Evolutionary conservation across 2,329 filamentous ascomycete species (phyloP).

Genomic region (Macrophomina phaseolina): DNA sequence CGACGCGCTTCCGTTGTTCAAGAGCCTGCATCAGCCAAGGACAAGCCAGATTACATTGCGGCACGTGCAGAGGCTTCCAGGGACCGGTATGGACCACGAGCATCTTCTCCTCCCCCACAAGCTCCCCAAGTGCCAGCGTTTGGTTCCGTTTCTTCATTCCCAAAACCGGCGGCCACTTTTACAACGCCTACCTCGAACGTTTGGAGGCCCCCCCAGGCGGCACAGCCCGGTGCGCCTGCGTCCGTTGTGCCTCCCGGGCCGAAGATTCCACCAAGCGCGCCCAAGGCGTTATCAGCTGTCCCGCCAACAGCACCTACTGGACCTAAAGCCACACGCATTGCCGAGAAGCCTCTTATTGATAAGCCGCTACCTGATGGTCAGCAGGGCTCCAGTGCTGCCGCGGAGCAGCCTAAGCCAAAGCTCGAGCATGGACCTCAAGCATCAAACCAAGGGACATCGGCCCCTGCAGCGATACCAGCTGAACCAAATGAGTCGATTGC

Average conservation of each 20-base stretch:
- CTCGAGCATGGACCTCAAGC: background rate
- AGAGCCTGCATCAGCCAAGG: conserved; percentile 41
- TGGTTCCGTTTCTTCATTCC: conserved; percentile 44
- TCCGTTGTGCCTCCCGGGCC: conserved; percentile 38
- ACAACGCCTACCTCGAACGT: conserved; percentile 41
- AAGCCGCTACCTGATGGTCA: conserved; percentile 18
- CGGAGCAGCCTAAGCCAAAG: conserved; percentile 30
- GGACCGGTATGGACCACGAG: conserved; percentile 53
- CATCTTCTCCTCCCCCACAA: conserved; percentile 59
- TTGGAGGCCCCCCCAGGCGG: conserved; percentile 48
- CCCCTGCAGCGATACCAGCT: conserved; percentile 28
- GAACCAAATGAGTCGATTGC: conserved; percentile 10
- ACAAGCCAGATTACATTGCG: conserved; percentile 52
- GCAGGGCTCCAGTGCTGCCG: conserved; percentile 32
- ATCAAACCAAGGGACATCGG: conserved; percentile 5
- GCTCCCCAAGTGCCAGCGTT: conserved; percentile 63
- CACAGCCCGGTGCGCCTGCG: conserved; percentile 40
- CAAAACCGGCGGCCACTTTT: conserved; percentile 25
- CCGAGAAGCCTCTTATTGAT: conserved; percentile 38
- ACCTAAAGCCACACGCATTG: conserved; percentile 42
- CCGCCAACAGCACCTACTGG: conserved; percentile 26
- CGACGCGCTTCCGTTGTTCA: conserved; percentile 45
- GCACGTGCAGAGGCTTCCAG: conserved; percentile 53
- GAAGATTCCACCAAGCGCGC: conserved; percentile 42
- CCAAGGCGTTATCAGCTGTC: conserved; percentile 39